Evolutionary conservation across 2,329 filamentous ascomycete genomes (phyloP).

Genomic region (Diaporthe longicolla): DNA sequence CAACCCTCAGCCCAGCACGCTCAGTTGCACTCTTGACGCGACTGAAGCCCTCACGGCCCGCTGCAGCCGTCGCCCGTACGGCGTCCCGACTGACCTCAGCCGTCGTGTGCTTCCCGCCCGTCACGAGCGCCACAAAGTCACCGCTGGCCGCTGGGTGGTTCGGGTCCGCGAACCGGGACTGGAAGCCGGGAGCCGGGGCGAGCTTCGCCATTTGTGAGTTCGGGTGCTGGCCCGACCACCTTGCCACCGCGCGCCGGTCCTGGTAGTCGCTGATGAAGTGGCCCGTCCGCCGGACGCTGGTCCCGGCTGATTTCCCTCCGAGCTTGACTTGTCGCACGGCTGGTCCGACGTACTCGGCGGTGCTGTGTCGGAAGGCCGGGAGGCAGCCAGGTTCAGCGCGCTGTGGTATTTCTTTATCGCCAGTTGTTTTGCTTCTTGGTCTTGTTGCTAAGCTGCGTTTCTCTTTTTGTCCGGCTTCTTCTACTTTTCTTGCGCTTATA

Average conservation of each 20-base stretch:
- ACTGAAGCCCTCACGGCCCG: not conserved
- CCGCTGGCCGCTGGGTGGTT: conserved; percentile 48
- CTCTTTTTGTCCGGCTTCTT: not conserved
- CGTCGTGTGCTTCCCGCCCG: conserved; percentile 43
- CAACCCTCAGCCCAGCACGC: not conserved
- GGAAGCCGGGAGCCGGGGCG: conserved; percentile 46
- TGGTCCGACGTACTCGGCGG: conserved; percentile 37
- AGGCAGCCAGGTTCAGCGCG: conserved; percentile 3
- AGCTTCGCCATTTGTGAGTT: conserved; percentile 42
- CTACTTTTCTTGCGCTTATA: rapidly evolving
- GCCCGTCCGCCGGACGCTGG: conserved; percentile 42
- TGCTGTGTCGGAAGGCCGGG: conserved; percentile 38
- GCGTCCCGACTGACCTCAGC: conserved; percentile 1
- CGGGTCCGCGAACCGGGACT: conserved; percentile 48
- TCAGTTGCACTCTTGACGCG: conserved; percentile 2
- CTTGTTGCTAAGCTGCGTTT: not conserved
- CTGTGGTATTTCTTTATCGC: not conserved
- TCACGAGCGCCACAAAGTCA: conserved; percentile 46
- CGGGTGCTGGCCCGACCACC: conserved; percentile 44
- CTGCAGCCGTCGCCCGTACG: not conserved
- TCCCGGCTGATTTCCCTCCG: conserved; percentile 28
- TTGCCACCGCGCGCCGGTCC: conserved; percentile 44
- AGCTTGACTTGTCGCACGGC: conserved; percentile 44
- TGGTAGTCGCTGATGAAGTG: conserved; percentile 45
- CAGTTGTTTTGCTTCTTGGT: not conserved